A percentile compares a stretch with the other conserved stretches of the same genome.
Evolutionary conservation across 768 basidiomycete genomes (phyloP).

Genomic region (Panellus pusillus): DNA sequence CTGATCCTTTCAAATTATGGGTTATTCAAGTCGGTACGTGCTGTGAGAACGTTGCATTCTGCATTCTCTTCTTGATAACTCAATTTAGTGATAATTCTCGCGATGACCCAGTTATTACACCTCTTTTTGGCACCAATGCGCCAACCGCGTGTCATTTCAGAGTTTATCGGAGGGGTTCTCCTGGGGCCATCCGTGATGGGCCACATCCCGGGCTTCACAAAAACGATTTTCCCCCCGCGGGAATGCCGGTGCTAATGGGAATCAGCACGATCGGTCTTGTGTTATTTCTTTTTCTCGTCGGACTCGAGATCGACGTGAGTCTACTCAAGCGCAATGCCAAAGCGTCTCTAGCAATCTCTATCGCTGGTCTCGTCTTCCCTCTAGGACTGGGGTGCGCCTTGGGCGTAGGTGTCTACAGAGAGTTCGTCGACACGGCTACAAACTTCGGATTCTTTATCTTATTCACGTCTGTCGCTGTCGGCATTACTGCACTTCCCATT

Average conservation of each 20-base stretch:
- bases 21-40: slow-evolving; percentile 69
- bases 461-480: slow-evolving; percentile 81
- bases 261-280: slow-evolving; percentile 76
- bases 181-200: slow-evolving; percentile 81
- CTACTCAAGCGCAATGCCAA: slow-evolving; percentile 64
- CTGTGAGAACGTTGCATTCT: neutral
- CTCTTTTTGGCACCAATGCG: slow-evolving; percentile 64
- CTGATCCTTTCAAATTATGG: slow-evolving; percentile 77
- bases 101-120: slow-evolving; percentile 72
- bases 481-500: slow-evolving; percentile 82
- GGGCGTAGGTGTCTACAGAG: slow-evolving; percentile 71
- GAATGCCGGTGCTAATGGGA: slow-evolving; percentile 62
- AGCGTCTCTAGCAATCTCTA: slow-evolving; percentile 58
- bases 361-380: slow-evolving; percentile 71
- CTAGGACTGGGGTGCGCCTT: slow-evolving; percentile 78
- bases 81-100: slow-evolving; percentile 80
- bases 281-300: slow-evolving; percentile 81
- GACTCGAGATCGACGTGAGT: slow-evolving; percentile 77
- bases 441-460: slow-evolving; percentile 82
- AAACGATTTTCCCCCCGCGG: slow-evolving; percentile 56
- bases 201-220: slow-evolving; percentile 69
- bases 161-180: slow-evolving; percentile 87
- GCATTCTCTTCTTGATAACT: neutral
- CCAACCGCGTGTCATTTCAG: slow-evolving; percentile 92
- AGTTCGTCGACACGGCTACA: slow-evolving; percentile 58